A percentile compares a stretch with the other conserved stretches of the same genome.
These are phyloP conservation scores for Withania somnifera DNA, from an alignment of 305 asterid species.

Conservation along the genomic window DNA sequence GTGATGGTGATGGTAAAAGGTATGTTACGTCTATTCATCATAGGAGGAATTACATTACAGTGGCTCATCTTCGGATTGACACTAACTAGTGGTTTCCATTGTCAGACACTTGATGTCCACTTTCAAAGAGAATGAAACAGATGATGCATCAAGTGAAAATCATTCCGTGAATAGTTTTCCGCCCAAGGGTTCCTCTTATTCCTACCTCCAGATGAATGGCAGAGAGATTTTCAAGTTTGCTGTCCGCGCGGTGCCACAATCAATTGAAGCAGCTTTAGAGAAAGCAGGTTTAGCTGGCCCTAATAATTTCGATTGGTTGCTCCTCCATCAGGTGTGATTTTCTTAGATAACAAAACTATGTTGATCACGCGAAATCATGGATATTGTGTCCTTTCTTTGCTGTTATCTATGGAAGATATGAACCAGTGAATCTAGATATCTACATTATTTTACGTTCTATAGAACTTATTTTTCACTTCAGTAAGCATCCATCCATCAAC, in stretches of 20 bases:
- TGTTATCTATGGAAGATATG: no score
- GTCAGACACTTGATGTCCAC: slow-evolving; percentile 48
- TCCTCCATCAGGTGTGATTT: slow-evolving; percentile 7
- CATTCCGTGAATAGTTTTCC: slow-evolving; percentile 46
- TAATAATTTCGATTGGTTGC: slow-evolving; percentile 49
- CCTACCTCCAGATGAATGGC: slow-evolving; percentile 70
- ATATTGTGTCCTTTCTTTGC: no score
- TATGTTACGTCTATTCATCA: slow-evolving; percentile 5
- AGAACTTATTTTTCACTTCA: background rate
- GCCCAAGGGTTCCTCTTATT: slow-evolving; percentile 42
- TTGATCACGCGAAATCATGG: background rate
- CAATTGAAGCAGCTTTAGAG: slow-evolving; percentile 46
- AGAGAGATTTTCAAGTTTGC: slow-evolving; percentile 74
- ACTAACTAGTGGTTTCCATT: background rate
- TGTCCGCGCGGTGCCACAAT: slow-evolving; percentile 56
- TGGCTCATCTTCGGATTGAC: background rate
- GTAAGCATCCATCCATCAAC: background rate
- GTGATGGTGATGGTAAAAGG: slow-evolving; percentile 78
- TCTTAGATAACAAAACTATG: background rate
- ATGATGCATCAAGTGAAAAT: slow-evolving; percentile 31
- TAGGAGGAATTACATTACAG: background rate
- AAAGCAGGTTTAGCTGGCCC: slow-evolving; percentile 53
- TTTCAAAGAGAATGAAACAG: slow-evolving; percentile 30
- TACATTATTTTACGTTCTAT: no score
- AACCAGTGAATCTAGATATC: no score